Percentiles rank a stretch among this genome's conserved stretches.
Conservation (phyloP, 192 early-diverging fungal species). For the Coemansia asiatica region DNA sequence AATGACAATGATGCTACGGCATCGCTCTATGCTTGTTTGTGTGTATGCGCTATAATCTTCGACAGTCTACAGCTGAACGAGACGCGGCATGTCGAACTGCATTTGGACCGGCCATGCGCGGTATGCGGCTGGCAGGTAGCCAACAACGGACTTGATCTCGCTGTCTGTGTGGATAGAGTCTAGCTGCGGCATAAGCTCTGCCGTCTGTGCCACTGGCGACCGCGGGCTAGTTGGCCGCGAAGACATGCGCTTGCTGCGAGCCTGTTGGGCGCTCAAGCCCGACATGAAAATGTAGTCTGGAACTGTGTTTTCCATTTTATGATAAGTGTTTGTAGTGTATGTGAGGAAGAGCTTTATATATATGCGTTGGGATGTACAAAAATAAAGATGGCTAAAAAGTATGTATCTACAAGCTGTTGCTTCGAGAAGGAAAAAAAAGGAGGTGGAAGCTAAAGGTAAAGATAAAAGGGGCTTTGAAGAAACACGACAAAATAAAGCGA, state of each 20-base stretch:
- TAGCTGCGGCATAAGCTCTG: neutral
- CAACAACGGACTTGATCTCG: slow-evolving; percentile 47
- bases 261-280: slow-evolving; percentile 47
- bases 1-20: neutral
- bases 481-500: neutral
- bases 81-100: slow-evolving; percentile 50
- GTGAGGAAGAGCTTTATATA: too few species aligned
- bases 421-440: neutral
- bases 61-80: slow-evolving; percentile 34
- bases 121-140: slow-evolving; percentile 34
- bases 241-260: slow-evolving; percentile 34
- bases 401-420: neutral
- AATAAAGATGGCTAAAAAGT: neutral
- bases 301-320: slow-evolving; percentile 30
- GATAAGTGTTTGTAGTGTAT: neutral
- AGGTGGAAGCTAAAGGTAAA: neutral
- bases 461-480: neutral
- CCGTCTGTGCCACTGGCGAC: slow-evolving; percentile 6
- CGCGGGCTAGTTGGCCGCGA: slow-evolving; percentile 29
- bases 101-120: slow-evolving; percentile 46
- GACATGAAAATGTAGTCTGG: slow-evolving; percentile 54
- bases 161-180: neutral
- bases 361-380: neutral
- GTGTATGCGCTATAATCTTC: neutral
- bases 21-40: neutral